A percentile compares a stretch with the other conserved stretches of the same genome.
These are phyloP conservation scores for Hyaloscypha bicolor DNA, from an alignment of 495 filamentous ascomycete genomes.

Conservation along the genomic window DNA sequence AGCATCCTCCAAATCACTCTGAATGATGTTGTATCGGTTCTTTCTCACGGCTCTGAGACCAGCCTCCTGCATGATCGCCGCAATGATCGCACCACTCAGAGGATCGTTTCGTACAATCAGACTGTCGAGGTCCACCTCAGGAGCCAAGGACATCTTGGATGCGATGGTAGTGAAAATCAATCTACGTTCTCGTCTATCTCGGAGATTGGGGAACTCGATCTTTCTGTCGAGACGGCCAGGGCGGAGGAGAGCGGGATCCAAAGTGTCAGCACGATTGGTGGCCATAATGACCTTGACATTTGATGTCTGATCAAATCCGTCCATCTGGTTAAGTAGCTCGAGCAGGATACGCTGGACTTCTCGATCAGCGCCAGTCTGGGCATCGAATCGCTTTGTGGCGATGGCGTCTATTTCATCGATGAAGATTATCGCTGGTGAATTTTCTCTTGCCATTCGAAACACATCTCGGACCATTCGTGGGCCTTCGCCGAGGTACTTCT, in stretches of 20 bases:
- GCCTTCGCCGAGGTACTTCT: slow-evolving; percentile 97
- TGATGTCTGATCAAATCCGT: slow-evolving; percentile 96
- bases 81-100: slow-evolving; percentile 91
- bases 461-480: slow-evolving; percentile 99
- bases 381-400: slow-evolving; percentile 98
- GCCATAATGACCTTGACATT: slow-evolving; percentile 99
- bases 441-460: slow-evolving; percentile 98
- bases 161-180: slow-evolving; percentile 97
- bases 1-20: slow-evolving; percentile 91
- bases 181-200: slow-evolving; percentile 89
- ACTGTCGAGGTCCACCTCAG: slow-evolving; percentile 94
- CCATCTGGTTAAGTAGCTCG: slow-evolving; percentile 98
- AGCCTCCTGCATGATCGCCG: slow-evolving; percentile 98
- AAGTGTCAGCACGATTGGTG: slow-evolving; percentile 95
- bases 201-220: slow-evolving; percentile 93
- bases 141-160: slow-evolving; percentile 91
- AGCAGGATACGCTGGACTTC: slow-evolving; percentile 98
- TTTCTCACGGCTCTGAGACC: slow-evolving; percentile 94
- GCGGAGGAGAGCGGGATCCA: slow-evolving; percentile 91
- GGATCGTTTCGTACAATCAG: slow-evolving; percentile 97
- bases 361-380: slow-evolving; percentile 94
- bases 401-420: slow-evolving; percentile 99
- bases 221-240: slow-evolving; percentile 96
- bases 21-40: slow-evolving; percentile 99
- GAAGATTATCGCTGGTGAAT: slow-evolving; percentile 97